Evolutionary conservation across 495 filamentous ascomycete species (phyloP).

Genomic region (Hypomontagnella monticulosa): DNA sequence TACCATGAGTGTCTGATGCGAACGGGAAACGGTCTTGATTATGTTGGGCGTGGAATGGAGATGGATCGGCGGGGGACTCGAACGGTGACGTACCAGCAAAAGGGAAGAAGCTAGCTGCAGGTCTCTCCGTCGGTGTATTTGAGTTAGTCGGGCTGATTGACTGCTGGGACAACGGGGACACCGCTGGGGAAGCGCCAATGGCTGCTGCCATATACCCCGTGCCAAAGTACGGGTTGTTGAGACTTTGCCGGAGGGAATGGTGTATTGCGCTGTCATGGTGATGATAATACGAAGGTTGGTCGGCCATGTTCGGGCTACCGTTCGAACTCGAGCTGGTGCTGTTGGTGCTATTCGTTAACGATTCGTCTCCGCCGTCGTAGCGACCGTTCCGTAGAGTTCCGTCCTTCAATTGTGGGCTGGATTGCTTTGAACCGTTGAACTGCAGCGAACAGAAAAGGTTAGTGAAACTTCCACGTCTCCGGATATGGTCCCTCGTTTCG

Average conservation of each 20-base stretch:
- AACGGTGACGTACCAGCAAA: conserved; percentile 54
- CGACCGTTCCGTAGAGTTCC: conserved; percentile 43
- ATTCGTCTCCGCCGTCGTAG: conserved; percentile 49
- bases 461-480: conserved; percentile 25
- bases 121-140: conserved; percentile 34
- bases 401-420: conserved; percentile 49
- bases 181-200: conserved; percentile 47
- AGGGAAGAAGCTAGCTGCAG: conserved; percentile 41
- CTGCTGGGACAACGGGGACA: conserved; percentile 44
- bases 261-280: conserved; percentile 50
- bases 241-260: conserved; percentile 48
- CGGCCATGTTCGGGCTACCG: conserved; percentile 49
- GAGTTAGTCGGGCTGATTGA: conserved; percentile 29
- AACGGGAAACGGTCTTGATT: conserved; percentile 54
- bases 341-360: conserved; percentile 36
- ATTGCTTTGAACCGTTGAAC: conserved; percentile 58
- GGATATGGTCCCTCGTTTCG: conserved; percentile 40
- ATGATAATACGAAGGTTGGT: conserved; percentile 43
- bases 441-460: conserved; percentile 39
- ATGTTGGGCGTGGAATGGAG: conserved; percentile 48
- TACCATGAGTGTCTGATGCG: conserved; percentile 50
- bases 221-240: conserved; percentile 51
- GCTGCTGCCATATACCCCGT: conserved; percentile 36
- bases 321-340: conserved; percentile 49
- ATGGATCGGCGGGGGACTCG: conserved; percentile 38